These are phyloP conservation scores for Mycena rebaudengoi DNA, from an alignment of 768 basidiomycete species.

Conservation along the genomic window DNA sequence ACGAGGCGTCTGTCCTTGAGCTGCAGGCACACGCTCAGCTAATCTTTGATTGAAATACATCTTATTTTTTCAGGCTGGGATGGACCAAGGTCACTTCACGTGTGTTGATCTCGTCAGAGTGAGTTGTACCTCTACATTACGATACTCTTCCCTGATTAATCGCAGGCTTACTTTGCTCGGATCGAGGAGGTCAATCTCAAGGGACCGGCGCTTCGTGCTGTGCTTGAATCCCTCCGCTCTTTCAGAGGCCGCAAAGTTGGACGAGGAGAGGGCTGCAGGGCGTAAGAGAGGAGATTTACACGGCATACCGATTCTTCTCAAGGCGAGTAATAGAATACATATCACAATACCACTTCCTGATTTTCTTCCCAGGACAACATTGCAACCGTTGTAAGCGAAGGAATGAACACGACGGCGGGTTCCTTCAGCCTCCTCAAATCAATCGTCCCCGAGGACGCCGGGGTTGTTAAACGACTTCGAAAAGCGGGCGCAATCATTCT, in stretches of 20 bases:
- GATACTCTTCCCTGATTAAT: no score
- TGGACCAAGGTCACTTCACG: no score
- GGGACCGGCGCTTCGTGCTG: no score
- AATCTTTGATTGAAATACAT: not conserved
- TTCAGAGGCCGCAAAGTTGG: no score
- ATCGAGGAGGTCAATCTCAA: no score
- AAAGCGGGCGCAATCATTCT: constrained; percentile 55
- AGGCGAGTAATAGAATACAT: constrained; percentile 41
- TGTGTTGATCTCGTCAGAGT: no score
- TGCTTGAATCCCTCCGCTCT: no score
- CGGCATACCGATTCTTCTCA: constrained; percentile 60
- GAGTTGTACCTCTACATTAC: no score
- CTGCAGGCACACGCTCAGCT: not conserved
- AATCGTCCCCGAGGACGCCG: constrained; percentile 55
- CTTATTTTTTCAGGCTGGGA: no score
- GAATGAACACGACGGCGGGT: constrained; percentile 57
- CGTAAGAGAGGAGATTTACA: no score
- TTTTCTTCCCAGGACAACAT: constrained; percentile 51
- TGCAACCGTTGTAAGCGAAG: constrained; percentile 48
- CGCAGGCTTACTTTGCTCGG: no score
- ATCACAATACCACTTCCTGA: not conserved
- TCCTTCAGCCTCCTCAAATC: constrained; percentile 53
- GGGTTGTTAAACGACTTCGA: constrained; percentile 52
- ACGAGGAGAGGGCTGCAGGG: no score
- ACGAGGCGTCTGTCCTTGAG: not conserved